phyloP scores from a whole-genome alignment of 2,329 filamentous ascomycete species.

The Aureobasidium namibiae region DNA sequence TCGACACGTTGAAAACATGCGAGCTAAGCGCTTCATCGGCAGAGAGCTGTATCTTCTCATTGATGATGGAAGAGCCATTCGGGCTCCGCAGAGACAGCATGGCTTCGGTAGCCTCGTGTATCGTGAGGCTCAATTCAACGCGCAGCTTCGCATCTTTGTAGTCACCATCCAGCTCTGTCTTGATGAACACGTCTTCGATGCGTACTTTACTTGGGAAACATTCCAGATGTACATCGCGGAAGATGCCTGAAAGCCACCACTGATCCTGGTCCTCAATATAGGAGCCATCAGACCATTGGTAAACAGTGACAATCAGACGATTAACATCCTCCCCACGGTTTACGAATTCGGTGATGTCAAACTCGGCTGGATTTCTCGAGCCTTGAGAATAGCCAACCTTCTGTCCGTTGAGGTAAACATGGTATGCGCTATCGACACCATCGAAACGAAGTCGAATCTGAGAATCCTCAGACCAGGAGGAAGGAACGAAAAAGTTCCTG shows the following conservation, averaged over 20 bases:
- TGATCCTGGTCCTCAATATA: slow-evolving; percentile 57
- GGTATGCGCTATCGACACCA: slow-evolving; percentile 63
- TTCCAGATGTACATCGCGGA: slow-evolving; percentile 57
- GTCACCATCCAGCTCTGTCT: slow-evolving; percentile 43
- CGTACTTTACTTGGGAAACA: slow-evolving; percentile 43
- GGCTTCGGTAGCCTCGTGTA: slow-evolving; percentile 21
- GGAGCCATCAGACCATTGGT: slow-evolving; percentile 60
- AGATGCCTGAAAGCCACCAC: slow-evolving; percentile 42
- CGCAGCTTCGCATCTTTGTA: slow-evolving; percentile 46
- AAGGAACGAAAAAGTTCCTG: slow-evolving; percentile 46
- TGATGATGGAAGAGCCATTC: background rate
- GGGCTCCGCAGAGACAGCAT: background rate
- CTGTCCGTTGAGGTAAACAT: slow-evolving; percentile 58
- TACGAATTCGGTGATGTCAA: slow-evolving; percentile 53
- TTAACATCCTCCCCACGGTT: slow-evolving; percentile 39
- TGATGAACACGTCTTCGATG: slow-evolving; percentile 53
- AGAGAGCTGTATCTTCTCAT: slow-evolving; percentile 26
- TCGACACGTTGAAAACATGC: slow-evolving; percentile 30
- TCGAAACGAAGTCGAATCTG: slow-evolving; percentile 61
- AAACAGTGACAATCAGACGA: slow-evolving; percentile 55
- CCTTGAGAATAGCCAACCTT: slow-evolving; percentile 62
- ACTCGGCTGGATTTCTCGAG: slow-evolving; percentile 60
- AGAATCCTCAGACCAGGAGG: slow-evolving; percentile 35
- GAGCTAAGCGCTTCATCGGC: background rate
- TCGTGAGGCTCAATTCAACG: slow-evolving; percentile 38